Percentiles rank a stretch among this genome's conserved stretches.
phyloP scores from a whole-genome alignment of 2,329 filamentous ascomycete genomes.

The Diaporthe capsici region DNA sequence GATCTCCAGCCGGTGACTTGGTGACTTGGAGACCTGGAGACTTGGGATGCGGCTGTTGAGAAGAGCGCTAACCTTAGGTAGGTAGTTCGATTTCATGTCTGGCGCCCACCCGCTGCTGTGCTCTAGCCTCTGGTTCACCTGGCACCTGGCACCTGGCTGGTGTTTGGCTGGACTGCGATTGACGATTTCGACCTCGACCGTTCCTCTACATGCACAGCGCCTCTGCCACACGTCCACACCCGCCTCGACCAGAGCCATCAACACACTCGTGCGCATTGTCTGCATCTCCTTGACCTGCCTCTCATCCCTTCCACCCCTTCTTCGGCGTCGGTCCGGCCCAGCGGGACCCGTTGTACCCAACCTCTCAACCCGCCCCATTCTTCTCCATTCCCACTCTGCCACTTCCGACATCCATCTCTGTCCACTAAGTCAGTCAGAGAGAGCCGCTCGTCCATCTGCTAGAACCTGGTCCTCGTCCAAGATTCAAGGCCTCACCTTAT shows the following conservation, averaged over 20 bases:
- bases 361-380: constrained; percentile 22
- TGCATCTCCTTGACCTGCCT: constrained; percentile 15
- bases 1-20: constrained; percentile 11
- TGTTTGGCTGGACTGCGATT: constrained; percentile 21
- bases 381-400: constrained; percentile 30
- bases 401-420: constrained; percentile 11
- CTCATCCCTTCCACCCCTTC: neutral
- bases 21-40: constrained; percentile 16
- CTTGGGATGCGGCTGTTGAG: constrained; percentile 25
- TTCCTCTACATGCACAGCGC: constrained; percentile 9
- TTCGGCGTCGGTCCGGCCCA: constrained; percentile 28
- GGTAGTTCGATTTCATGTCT: constrained; percentile 30
- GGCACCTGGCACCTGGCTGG: constrained; percentile 16
- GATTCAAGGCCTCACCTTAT: neutral
- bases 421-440: constrained; percentile 15
- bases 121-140: neutral
- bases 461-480: constrained; percentile 11
- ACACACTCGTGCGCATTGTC: neutral
- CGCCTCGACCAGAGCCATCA: neutral
- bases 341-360: constrained; percentile 27
- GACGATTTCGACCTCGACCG: constrained; percentile 18
- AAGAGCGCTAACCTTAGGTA: neutral
- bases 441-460: neutral
- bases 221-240: constrained; percentile 16
- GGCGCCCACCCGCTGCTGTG: constrained; percentile 6